Conservation (phyloP, 768 basidiomycete species). For the Dentipellis fragilis region DNA sequence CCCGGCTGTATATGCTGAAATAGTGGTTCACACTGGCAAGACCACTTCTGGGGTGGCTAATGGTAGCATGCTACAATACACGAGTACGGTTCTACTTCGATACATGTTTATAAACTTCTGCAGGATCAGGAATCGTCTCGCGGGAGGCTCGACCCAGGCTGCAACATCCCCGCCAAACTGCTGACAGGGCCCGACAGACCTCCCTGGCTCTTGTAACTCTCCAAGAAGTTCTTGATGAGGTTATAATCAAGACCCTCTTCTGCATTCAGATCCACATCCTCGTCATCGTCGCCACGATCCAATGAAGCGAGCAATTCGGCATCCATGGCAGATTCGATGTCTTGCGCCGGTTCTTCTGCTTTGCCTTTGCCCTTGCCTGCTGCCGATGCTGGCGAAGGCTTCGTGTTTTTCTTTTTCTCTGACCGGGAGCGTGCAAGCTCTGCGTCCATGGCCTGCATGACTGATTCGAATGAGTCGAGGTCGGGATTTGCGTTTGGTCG, state of each 20-base stretch:
- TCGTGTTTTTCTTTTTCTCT: constrained; percentile 5
- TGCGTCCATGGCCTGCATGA: constrained; percentile 92
- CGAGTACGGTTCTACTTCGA: background rate
- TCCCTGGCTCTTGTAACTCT: constrained; percentile 89
- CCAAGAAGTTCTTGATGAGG: constrained; percentile 93
- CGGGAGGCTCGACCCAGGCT: constrained; percentile 65
- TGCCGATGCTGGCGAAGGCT: constrained; percentile 3
- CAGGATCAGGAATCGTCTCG: constrained; percentile 36
- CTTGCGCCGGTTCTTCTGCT: constrained; percentile 40
- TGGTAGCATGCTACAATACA: background rate
- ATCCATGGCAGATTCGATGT: constrained; percentile 85
- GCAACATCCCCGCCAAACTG: constrained; percentile 77
- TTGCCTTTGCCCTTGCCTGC: constrained; percentile 37
- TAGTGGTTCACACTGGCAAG: too few relatives aligned
- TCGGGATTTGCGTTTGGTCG: constrained; percentile 49
- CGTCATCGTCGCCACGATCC: constrained; percentile 39
- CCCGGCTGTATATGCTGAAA: too few relatives aligned
- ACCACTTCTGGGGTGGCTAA: too few relatives aligned
- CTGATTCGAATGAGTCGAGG: constrained; percentile 87
- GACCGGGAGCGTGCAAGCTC: constrained; percentile 51
- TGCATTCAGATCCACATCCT: constrained; percentile 41
- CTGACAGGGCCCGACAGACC: constrained; percentile 89
- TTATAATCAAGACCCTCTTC: constrained; percentile 65
- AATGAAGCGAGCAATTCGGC: constrained; percentile 66
- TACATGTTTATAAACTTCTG: background rate